Percentiles rank a stretch among this genome's conserved stretches.
Conservation (phyloP, 1,139 yeast genomes). For the Protomyces lactucae-debilis region DNA sequence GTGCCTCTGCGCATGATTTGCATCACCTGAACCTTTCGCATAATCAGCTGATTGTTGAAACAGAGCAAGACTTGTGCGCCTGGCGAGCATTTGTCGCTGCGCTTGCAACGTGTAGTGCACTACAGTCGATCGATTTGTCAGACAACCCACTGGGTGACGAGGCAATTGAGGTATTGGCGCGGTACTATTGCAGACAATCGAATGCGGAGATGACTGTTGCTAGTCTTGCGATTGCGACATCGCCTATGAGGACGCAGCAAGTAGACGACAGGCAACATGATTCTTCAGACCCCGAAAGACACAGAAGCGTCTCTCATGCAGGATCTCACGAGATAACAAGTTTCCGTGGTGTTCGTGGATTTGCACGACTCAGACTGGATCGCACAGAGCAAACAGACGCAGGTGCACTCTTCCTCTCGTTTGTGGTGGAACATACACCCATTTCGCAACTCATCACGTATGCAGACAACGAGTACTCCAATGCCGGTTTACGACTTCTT, state of each 20-base stretch:
- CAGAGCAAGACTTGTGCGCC: neutral
- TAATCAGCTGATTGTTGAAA: neutral
- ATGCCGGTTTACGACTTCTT: neutral
- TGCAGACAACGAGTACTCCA: neutral
- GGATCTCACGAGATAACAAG: no score
- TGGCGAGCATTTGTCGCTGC: neutral
- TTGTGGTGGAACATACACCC: neutral
- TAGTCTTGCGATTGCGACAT: neutral
- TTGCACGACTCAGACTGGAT: neutral
- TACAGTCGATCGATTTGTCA: neutral
- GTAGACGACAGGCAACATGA: no score
- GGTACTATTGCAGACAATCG: neutral
- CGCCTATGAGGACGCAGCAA: no score
- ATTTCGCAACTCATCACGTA: neutral
- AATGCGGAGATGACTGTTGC: neutral
- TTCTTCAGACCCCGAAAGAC: no score
- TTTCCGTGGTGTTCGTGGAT: neutral
- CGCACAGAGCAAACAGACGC: neutral
- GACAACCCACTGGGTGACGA: constrained; percentile 3
- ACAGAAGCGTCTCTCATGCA: no score
- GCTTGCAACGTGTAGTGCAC: neutral
- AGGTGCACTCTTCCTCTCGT: neutral
- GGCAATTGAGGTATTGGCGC: constrained; percentile 38
- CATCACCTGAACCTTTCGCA: neutral
- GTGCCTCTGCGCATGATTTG: neutral